These are phyloP conservation scores for Wakefieldia striispora DNA, from an alignment of 768 basidiomycete species.

Conservation along the genomic window DNA sequence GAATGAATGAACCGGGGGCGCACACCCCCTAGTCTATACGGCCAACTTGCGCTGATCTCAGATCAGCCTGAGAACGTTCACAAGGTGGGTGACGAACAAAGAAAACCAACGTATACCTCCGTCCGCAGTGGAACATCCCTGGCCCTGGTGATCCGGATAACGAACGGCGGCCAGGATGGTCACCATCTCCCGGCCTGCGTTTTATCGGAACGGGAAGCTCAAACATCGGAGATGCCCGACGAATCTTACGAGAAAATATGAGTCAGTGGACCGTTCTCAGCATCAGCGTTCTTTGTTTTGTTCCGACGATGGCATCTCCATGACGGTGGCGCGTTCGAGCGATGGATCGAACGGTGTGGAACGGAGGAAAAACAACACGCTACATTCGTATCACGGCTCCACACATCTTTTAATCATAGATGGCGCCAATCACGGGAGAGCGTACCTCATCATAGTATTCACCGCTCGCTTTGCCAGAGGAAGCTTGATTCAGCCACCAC, in stretches of 20 bases:
- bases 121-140: conserved; percentile 9
- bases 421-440: conserved; percentile 6
- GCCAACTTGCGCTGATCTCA: conserved; percentile 15
- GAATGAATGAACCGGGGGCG: neutral
- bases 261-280: neutral
- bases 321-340: conserved; percentile 14
- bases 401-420: conserved; percentile 7
- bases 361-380: neutral
- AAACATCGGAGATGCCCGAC: conserved; percentile 14
- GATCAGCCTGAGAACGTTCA: conserved; percentile 13
- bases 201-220: conserved; percentile 2
- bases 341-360: conserved; percentile 14
- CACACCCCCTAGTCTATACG: neutral
- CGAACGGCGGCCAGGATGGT: neutral
- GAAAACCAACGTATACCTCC: conserved; percentile 10
- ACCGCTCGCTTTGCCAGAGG: conserved; percentile 9
- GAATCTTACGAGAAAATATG: conserved; percentile 10
- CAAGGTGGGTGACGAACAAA: no score
- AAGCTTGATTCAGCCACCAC: conserved; percentile 8
- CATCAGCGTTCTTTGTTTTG: neutral
- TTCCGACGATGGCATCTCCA: neutral
- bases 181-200: neutral
- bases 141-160: conserved; percentile 18
- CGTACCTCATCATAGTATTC: conserved; percentile 10
- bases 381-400: neutral